Base-by-base conservation (phyloP, 106 monocot species). In the Phalaenopsis aphrodite region DNA sequence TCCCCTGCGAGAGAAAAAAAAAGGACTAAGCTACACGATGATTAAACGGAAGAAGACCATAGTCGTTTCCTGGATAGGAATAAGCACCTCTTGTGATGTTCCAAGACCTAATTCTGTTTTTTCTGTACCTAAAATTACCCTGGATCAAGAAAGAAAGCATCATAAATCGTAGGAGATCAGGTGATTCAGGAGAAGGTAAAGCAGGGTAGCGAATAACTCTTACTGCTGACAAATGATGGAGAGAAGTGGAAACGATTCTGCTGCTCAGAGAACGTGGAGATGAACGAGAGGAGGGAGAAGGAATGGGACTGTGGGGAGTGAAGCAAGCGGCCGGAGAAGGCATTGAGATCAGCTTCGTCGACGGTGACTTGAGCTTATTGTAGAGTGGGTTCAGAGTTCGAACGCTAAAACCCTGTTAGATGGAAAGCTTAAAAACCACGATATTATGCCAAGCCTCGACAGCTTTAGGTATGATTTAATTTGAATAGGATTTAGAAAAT, bases 251-350 rank as follows among this genome's bases (percentile, higher is more conserved):
- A 36, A 30, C 23, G 36, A 11, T 47, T 61, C n/a, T 15, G 17
- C 30, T 19, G 75, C 19, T 15, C 23, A 41, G 47, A n/a, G 61
- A 57, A 2, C 43, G 12, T 41, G 24, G n/a, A 72, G 55, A 41
- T 42, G 81, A 75, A 36, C 57, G 52, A 57, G 55, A 43, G 41
- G n/a, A 42, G 23, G 79, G 78, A 74, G 39, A 72, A 74, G 39
- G 2, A 11, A 39, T 14, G 43, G 45, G 43, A 45, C 43, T 1
- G 6, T 24, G 45, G 9, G 58, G 78, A 56, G 71, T 38, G 80
- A 47, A 77, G 78, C 49, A 80, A 65, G 84, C 42, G 42, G 80
- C 77, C 37, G 77, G 78, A 55, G 58, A 38, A n/a, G 58, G 56
- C 83, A 73, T 83, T 76, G 75, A 0, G 3, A 48, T 41, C 48